phyloP scores from a whole-genome alignment of 352 stramenopile species.

The Aphanomyces cochlioides region DNA sequence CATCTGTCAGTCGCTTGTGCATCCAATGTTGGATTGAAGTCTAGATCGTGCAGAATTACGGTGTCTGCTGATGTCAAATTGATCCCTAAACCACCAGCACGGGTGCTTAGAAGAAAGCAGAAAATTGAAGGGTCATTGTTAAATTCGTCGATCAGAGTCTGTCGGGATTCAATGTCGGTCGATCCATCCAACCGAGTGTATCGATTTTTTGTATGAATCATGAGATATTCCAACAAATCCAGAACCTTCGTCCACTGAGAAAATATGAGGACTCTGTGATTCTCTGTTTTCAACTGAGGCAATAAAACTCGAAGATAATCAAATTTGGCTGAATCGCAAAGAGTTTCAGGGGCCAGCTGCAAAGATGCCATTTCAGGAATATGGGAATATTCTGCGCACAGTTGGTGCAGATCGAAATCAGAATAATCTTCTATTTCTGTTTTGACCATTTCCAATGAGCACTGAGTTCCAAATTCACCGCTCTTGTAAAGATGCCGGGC shows the following conservation, averaged over 20 bases:
- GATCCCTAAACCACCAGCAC: constrained; percentile 96
- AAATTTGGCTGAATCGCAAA: constrained; percentile 95
- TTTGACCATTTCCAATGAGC: constrained; percentile 73
- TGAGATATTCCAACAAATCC: constrained; percentile 90
- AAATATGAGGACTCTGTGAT: constrained; percentile 97
- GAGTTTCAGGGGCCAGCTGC: constrained; percentile 78
- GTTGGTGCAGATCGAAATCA: constrained; percentile 95
- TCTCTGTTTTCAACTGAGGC: constrained; percentile 90
- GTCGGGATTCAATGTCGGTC: constrained; percentile 66
- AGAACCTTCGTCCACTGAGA: constrained; percentile 95
- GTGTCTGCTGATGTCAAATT: constrained; percentile 94
- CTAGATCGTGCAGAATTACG: constrained; percentile 84
- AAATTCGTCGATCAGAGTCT: constrained; percentile 80
- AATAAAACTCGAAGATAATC: constrained; percentile 84
- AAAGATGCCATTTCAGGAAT: constrained; percentile 80
- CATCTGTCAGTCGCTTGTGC: constrained; percentile 87
- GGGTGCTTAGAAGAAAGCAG: constrained; percentile 96
- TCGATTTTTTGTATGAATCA: constrained; percentile 66
- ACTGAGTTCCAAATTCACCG: constrained; percentile 83
- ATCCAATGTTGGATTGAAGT: constrained; percentile 84
- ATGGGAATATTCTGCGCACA: constrained; percentile 84
- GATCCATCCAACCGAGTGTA: constrained; percentile 79
- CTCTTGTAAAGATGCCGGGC: constrained; percentile 68
- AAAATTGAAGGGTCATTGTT: constrained; percentile 91
- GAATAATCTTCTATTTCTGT: constrained; percentile 92